Base-by-base conservation (phyloP, 139 green algal genomes). In the Picochlorum sp. region DNA sequence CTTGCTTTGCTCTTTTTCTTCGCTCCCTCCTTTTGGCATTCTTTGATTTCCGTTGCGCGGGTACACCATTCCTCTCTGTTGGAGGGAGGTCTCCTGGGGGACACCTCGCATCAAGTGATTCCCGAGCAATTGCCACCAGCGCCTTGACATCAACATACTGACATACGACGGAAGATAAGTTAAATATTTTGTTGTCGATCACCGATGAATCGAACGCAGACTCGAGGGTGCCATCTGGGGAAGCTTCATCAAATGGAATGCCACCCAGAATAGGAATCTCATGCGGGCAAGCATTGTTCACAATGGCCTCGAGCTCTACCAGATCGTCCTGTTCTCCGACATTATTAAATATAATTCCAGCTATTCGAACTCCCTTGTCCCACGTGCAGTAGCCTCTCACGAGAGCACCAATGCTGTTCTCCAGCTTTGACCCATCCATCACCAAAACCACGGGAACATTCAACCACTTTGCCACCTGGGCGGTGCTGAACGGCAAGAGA, bases 311-410 rank as follows among this genome's bases (percentile, higher is more conserved):
- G 49, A 95, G 66, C 74, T 26, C 47, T 26, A 26, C 47, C 47
- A 54, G 65, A 73, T 94, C 81, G 3, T 71, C 63, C 3, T 55
- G 26, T 11, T 80, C 63, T 41, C 66, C 74, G 16, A 85, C 45
- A 61, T 88, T 89, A 77, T 96, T 96, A 41, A 96, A 73, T 37
- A 96, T 68, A 15, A 96, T 50, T 9, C 84, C 90, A 5, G 71
- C 78, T 11, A 96, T 58, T 4, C 37, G 26, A 20, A 92, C 50
- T 10, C 79, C 66, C 9, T 59, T 49, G 62, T 95, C 89, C 57
- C 89, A 94, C 21, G 67, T 74, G 21, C 70, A 62, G 65, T 65
- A 77, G 13, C 63, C 57, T 38, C 49, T 34, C 18, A 69, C 67
- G 4, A 65, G 30, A 57, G 24, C 91, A 13, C 83, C 86, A 0